Conservation (phyloP, 2,329 filamentous ascomycete species). For the Calonectria leucothoes region DNA sequence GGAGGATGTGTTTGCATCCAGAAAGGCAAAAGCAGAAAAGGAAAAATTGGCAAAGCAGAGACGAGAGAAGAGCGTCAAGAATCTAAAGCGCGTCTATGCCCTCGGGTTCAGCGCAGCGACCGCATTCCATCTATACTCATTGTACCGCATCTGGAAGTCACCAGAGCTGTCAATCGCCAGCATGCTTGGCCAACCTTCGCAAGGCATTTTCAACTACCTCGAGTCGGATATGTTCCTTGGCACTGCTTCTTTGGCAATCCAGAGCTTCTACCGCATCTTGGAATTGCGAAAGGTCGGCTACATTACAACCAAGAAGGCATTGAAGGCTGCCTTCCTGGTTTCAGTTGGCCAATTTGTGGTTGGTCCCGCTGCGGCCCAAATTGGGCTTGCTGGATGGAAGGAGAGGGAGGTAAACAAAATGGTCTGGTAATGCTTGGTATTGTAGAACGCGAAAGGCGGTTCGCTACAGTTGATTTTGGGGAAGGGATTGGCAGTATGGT, state of each 20-base stretch:
- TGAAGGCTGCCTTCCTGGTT: neutral
- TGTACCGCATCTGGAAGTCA: neutral
- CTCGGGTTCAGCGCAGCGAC: neutral
- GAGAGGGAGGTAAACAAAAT: neutral
- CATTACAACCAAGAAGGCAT: neutral
- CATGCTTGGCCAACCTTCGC: neutral
- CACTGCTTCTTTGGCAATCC: neutral
- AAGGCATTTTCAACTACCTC: neutral
- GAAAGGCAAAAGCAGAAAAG: neutral
- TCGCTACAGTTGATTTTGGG: no score
- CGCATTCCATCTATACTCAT: neutral
- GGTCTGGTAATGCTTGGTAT: neutral
- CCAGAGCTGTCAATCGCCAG: neutral
- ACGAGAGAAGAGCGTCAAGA: neutral
- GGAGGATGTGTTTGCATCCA: no score
- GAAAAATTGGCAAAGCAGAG: neutral
- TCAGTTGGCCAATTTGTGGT: neutral
- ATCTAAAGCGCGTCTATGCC: neutral
- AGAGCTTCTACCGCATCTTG: neutral
- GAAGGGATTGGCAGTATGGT: no score
- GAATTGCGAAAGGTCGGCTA: neutral
- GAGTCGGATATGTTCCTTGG: neutral
- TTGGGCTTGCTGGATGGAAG: neutral
- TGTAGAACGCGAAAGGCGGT: no score
- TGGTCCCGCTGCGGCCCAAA: neutral